Evolutionary conservation across 805 yeast species (phyloP).

Genomic region (Pichia gijzeniarum): DNA sequence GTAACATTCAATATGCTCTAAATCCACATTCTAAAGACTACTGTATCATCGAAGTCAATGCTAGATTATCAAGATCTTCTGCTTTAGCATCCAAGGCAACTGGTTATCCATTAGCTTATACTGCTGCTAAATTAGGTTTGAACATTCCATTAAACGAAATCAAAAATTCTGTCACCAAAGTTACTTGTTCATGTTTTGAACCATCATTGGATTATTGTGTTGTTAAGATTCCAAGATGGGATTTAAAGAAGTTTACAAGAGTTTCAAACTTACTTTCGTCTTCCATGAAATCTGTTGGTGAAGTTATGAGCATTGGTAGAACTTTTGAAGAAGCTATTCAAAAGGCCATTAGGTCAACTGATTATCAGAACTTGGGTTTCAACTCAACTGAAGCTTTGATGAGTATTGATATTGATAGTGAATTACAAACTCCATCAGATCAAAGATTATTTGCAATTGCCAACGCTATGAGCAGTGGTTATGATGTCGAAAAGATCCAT

Average conservation of each 20-base stretch:
- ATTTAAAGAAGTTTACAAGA: slow-evolving; percentile 88
- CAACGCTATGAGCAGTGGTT: slow-evolving; percentile 83
- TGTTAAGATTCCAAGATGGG: slow-evolving; percentile 99
- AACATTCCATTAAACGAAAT: slow-evolving; percentile 89
- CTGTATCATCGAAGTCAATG: slow-evolving; percentile 96
- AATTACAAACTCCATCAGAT: slow-evolving; percentile 95
- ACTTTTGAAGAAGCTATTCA: slow-evolving; percentile 97
- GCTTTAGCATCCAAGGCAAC: slow-evolving; percentile 98
- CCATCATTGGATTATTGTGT: slow-evolving; percentile 96
- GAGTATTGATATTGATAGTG: slow-evolving; percentile 89
- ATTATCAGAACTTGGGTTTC: slow-evolving; percentile 94
- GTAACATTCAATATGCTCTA: slow-evolving; percentile 95
- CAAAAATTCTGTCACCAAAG: slow-evolving; percentile 86
- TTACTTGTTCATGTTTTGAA: slow-evolving; percentile 94
- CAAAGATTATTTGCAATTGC: slow-evolving; percentile 95
- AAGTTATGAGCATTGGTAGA: slow-evolving; percentile 96
- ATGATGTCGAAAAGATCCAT: slow-evolving; percentile 90
- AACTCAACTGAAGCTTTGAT: slow-evolving; percentile 74
- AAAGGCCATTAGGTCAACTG: slow-evolving; percentile 94
- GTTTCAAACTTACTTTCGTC: slow-evolving; percentile 84
- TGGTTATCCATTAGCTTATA: slow-evolving; percentile 96
- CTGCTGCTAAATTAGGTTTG: slow-evolving; percentile 94
- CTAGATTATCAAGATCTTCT: slow-evolving; percentile 96
- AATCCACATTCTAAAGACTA: slow-evolving; percentile 91
- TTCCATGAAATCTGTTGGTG: slow-evolving; percentile 98